Conservation (phyloP, 345 rosid species). For the Corymbia maculata region DNA sequence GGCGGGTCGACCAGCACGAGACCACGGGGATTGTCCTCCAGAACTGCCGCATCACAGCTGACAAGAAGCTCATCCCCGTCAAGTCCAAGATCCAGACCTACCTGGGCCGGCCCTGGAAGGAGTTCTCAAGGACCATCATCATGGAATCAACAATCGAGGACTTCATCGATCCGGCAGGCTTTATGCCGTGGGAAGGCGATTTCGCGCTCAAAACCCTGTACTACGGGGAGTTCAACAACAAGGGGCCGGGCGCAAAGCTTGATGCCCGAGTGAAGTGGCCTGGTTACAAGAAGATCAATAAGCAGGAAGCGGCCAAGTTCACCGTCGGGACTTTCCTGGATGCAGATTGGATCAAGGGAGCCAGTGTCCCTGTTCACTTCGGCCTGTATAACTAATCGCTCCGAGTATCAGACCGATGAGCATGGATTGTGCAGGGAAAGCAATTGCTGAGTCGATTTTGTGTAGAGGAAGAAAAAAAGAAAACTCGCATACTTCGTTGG, state of each 20-base stretch:
- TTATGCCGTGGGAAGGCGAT: slow-evolving; percentile 50
- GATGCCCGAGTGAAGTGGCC: slow-evolving; percentile 61
- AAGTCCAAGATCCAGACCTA: slow-evolving; percentile 37
- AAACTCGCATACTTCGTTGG: not conserved
- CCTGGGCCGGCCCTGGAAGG: slow-evolving; percentile 79
- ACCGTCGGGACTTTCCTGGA: slow-evolving; percentile 53
- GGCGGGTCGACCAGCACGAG: slow-evolving; percentile 44
- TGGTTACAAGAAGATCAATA: slow-evolving; percentile 39
- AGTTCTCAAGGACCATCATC: slow-evolving; percentile 50
- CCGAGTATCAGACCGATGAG: not conserved
- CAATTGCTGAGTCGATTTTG: not conserved
- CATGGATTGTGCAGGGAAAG: not conserved
- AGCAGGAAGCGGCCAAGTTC: slow-evolving; percentile 40
- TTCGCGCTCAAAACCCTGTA: slow-evolving; percentile 38
- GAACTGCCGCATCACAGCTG: slow-evolving; percentile 42
- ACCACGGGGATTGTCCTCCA: slow-evolving; percentile 77
- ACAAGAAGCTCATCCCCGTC: slow-evolving; percentile 26
- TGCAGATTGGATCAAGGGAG: slow-evolving; percentile 38
- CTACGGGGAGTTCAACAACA: slow-evolving; percentile 65
- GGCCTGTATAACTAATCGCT: slow-evolving; percentile 9
- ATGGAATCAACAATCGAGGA: slow-evolving; percentile 68
- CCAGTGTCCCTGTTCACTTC: slow-evolving; percentile 26
- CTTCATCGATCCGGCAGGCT: slow-evolving; percentile 68
- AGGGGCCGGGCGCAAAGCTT: slow-evolving; percentile 43
- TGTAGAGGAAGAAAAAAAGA: not conserved